Evolutionary conservation across 2,329 filamentous ascomycete genomes (phyloP).

Genomic region (Ophiostoma pallidulum): DNA sequence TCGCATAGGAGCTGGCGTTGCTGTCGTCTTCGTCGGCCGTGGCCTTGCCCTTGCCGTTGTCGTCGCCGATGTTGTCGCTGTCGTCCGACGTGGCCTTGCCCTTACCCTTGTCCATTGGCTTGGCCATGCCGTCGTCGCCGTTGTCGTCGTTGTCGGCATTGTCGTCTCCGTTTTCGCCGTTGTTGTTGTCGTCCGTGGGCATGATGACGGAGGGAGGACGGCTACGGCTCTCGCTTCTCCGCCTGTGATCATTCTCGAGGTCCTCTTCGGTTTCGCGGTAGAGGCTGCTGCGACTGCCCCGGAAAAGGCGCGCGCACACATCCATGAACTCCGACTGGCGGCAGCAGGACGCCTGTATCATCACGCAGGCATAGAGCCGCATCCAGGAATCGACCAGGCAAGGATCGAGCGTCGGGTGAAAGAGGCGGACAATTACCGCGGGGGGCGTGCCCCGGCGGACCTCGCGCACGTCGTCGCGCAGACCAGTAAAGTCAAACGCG

Average conservation of each 20-base stretch:
- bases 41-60: no score
- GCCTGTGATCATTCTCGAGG: no score
- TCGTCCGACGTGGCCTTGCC: no score
- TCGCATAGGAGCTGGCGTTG: no score
- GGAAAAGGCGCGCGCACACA: not conserved
- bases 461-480: conserved; percentile 1
- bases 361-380: not conserved
- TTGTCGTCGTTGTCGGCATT: not conserved
- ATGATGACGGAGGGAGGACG: no score
- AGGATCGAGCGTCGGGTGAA: not conserved
- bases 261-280: no score
- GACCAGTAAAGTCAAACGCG: not conserved
- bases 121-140: not conserved
- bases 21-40: no score
- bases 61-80: no score
- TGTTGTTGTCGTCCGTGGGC: not conserved
- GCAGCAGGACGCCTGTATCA: not conserved
- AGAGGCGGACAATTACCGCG: not conserved
- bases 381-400: not conserved
- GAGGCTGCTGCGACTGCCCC: no score
- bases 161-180: not conserved
- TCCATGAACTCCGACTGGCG: not conserved
- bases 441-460: not conserved
- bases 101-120: not conserved
- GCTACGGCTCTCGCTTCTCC: no score